These are phyloP conservation scores for Fusarium nanum DNA, from an alignment of 2,329 filamentous ascomycete genomes.

Conservation along the genomic window DNA sequence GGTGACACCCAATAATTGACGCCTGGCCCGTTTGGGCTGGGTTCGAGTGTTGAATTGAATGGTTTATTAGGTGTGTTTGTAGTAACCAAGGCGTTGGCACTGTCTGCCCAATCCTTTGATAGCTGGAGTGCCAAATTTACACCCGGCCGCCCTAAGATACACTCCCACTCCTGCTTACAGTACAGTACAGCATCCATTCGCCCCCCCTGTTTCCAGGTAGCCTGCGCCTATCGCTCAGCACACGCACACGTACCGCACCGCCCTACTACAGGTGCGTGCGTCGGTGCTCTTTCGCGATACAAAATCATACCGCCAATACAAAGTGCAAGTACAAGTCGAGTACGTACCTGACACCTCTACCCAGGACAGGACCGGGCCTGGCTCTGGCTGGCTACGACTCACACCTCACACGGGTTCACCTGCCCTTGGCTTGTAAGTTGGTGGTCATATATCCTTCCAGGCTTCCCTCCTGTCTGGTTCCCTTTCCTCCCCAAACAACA, in stretches of 20 bases:
- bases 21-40: slow-evolving; percentile 30
- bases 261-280: slow-evolving; percentile 6
- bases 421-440: slow-evolving; percentile 35
- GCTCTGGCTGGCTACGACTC: slow-evolving; percentile 32
- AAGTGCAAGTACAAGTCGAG: slow-evolving; percentile 13
- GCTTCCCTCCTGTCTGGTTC: slow-evolving; percentile 51
- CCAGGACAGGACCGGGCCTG: slow-evolving; percentile 5
- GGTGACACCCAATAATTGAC: slow-evolving; percentile 1
- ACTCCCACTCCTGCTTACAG: slow-evolving; percentile 18
- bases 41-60: background rate
- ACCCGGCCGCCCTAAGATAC: background rate
- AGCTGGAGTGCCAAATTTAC: background rate
- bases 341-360: slow-evolving; percentile 35
- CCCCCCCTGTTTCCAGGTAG: slow-evolving; percentile 21
- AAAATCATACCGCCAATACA: slow-evolving; percentile 7
- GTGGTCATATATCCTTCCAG: slow-evolving; percentile 45
- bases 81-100: background rate
- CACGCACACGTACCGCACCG: slow-evolving; percentile 28
- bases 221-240: slow-evolving; percentile 40
- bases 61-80: background rate
- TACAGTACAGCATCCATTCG: background rate
- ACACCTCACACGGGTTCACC: slow-evolving; percentile 40
- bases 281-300: slow-evolving; percentile 7
- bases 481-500: slow-evolving; percentile 59
- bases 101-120: background rate